These are phyloP conservation scores for Marasmius oreades DNA, from an alignment of 1,284 basidiomycete genomes.

Conservation along the genomic window DNA sequence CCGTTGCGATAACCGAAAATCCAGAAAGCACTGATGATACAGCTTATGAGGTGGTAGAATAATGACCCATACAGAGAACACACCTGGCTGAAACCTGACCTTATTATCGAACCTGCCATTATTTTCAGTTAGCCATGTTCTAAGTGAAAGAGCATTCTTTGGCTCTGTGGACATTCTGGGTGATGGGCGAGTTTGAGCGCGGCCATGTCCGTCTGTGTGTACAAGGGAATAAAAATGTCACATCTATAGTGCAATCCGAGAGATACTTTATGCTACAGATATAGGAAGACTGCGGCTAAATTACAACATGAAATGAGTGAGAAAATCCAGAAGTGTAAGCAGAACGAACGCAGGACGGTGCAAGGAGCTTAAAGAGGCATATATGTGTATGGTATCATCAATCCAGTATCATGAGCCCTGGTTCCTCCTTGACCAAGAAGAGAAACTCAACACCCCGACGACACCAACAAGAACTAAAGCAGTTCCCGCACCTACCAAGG, in stretches of 20 bases:
- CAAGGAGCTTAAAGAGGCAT: no score
- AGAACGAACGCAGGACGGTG: no score
- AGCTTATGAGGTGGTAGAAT: slow-evolving; percentile 10
- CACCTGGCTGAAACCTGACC: slow-evolving; percentile 43
- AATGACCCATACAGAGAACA: slow-evolving; percentile 11
- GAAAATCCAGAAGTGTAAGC: no score
- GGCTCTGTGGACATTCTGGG: slow-evolving; percentile 14
- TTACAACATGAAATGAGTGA: no score
- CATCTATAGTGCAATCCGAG: no score
- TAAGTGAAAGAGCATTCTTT: slow-evolving; percentile 27
- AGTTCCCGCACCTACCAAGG: slow-evolving; percentile 73
- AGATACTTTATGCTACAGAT: no score
- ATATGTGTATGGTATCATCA: no score
- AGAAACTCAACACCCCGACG: slow-evolving; percentile 68
- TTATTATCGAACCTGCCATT: slow-evolving; percentile 49
- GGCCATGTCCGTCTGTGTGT: no score
- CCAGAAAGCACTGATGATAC: slow-evolving; percentile 45
- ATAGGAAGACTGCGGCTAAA: no score
- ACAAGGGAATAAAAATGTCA: no score
- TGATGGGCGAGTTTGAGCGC: background rate
- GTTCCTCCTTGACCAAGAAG: slow-evolving; percentile 66
- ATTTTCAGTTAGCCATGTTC: slow-evolving; percentile 44
- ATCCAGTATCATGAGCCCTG: slow-evolving; percentile 38
- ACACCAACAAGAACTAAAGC: slow-evolving; percentile 75
- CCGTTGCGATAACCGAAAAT: slow-evolving; percentile 50